These are phyloP conservation scores for Eucalyptus lansdowneana DNA, from an alignment of 345 rosid genomes.

Conservation along the genomic window DNA sequence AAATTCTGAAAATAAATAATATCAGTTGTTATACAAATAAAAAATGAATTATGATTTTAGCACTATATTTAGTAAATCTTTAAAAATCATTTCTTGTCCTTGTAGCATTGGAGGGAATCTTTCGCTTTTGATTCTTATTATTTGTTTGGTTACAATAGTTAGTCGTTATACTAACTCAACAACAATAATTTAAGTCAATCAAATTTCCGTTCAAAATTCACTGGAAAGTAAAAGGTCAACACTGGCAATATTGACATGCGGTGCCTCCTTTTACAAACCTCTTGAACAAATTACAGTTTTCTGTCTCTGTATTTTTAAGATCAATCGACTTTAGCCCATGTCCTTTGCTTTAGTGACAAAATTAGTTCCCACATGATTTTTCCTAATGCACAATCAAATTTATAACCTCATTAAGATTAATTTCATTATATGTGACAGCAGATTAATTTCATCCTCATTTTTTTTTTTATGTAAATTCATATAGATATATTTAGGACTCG, in stretches of 20 bases:
- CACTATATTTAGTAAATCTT: not conserved
- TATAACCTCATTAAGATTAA: not conserved
- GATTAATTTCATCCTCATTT: not conserved
- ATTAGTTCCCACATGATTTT: not conserved
- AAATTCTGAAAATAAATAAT: not conserved
- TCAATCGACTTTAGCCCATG: not conserved
- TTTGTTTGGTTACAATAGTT: not conserved
- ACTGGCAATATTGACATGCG: not conserved
- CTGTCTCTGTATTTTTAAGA: not conserved
- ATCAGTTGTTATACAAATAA: not conserved
- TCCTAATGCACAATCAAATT: not conserved
- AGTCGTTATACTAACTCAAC: not conserved
- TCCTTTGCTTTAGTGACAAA: not conserved
- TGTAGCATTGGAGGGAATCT: not conserved
- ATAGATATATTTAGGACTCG: not conserved
- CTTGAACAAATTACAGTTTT: not conserved
- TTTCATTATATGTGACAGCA: not conserved
- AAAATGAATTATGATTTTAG: not conserved
- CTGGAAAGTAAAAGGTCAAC: not conserved
- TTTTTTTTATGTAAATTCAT: not conserved
- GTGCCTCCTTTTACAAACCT: rapidly evolving
- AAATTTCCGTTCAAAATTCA: not conserved
- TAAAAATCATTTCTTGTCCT: rapidly evolving
- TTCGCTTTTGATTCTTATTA: not conserved
- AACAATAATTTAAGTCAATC: not conserved